phyloP scores from a whole-genome alignment of 805 yeast species.

The Citeromyces matritensis region DNA sequence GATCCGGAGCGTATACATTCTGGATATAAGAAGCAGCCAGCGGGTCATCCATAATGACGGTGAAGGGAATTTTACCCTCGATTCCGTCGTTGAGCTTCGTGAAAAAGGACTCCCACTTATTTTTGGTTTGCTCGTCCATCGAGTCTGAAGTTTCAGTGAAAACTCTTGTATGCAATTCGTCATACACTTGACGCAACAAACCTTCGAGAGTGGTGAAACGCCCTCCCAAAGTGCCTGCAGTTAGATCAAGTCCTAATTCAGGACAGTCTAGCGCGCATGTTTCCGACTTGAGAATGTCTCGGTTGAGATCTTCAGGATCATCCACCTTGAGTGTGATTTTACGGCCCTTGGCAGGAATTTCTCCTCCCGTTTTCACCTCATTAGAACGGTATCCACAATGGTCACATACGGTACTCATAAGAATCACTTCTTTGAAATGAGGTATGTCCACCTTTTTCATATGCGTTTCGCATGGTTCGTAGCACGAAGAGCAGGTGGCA shows the following conservation, averaged over 20 bases:
- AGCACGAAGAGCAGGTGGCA: conserved; percentile 89
- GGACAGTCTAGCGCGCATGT: conserved; percentile 80
- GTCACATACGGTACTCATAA: conserved; percentile 91
- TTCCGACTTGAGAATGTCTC: conserved; percentile 91
- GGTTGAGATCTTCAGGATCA: conserved; percentile 83
- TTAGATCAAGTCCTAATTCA: conserved; percentile 78
- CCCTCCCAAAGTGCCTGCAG: conserved; percentile 96
- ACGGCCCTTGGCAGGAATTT: conserved; percentile 75
- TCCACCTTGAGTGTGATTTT: conserved; percentile 59
- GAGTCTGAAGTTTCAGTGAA: conserved; percentile 81
- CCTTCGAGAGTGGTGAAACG: conserved; percentile 97
- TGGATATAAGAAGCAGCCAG: conserved; percentile 91
- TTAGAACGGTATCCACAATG: conserved; percentile 91
- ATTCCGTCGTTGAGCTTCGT: conserved; percentile 62
- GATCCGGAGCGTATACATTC: conserved; percentile 97
- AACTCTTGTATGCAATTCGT: conserved; percentile 77
- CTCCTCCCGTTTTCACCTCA: conserved; percentile 98
- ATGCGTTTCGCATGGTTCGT: conserved; percentile 71
- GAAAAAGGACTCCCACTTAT: conserved; percentile 76
- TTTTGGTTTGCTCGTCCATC: conserved; percentile 65
- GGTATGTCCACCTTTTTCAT: conserved; percentile 97
- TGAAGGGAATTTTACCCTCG: conserved; percentile 70
- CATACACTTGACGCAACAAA: conserved; percentile 72
- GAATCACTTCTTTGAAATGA: conserved; percentile 92
- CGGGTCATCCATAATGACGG: conserved; percentile 86